Conservation (phyloP, 2,329 filamentous ascomycete genomes). For the Escovopsis weberi region DNA sequence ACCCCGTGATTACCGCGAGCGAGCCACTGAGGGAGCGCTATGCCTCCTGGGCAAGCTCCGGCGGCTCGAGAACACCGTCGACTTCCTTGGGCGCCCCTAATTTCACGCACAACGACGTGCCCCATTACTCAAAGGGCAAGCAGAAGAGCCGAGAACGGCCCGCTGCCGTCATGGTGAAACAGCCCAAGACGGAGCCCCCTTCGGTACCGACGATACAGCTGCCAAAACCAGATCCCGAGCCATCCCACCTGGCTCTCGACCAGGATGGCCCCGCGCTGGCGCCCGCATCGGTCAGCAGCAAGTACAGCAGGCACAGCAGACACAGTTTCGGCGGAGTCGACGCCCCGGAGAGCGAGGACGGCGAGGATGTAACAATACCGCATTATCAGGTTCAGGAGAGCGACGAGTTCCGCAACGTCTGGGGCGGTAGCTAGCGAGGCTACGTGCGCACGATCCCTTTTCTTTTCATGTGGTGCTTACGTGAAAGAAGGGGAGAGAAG, state of each 20-base stretch:
- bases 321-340: conserved; percentile 9
- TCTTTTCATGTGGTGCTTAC: too few species aligned
- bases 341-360: conserved; percentile 1
- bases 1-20: conserved; percentile 77
- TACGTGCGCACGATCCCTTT: too few species aligned
- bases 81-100: neutral
- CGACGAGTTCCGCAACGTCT: conserved; percentile 34
- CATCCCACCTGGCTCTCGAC: conserved; percentile 12
- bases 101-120: conserved; percentile 12
- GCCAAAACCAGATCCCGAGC: conserved; percentile 16
- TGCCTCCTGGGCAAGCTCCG: conserved; percentile 6
- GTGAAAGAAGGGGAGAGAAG: neutral
- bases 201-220: conserved; percentile 12
- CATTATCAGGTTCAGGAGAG: conserved; percentile 20
- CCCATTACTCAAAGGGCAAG: conserved; percentile 15
- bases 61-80: conserved; percentile 2
- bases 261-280: conserved; percentile 10
- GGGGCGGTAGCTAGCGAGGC: conserved; percentile 14
- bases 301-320: neutral
- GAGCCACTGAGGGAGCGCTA: conserved; percentile 60
- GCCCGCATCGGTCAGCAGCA: conserved; percentile 3
- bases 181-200: conserved; percentile 23
- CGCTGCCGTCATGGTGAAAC: conserved; percentile 19
- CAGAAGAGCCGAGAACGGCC: conserved; percentile 10
- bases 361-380: conserved; percentile 6